Percentiles rank a stretch among this genome's conserved stretches.
These are phyloP conservation scores for Colletotrichum tamarilloi DNA, from an alignment of 2,329 filamentous ascomycete species.

Conservation along the genomic window DNA sequence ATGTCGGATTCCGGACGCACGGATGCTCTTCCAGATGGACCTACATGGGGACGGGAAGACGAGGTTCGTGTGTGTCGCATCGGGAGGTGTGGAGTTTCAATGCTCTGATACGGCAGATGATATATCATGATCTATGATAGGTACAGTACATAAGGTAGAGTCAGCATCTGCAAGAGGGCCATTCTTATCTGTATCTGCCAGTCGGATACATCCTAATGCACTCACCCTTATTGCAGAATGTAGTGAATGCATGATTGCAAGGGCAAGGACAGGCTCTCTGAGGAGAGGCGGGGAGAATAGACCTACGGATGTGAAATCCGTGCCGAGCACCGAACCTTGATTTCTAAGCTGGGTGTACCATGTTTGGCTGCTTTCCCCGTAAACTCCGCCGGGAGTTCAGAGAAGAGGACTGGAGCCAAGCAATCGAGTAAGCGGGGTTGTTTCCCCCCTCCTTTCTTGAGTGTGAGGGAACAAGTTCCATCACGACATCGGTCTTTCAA, in stretches of 20 bases:
- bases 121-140: background rate
- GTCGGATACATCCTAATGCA: too few relatives aligned
- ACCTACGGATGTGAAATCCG: background rate
- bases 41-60: too few relatives aligned
- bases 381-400: background rate
- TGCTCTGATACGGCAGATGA: background rate
- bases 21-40: background rate
- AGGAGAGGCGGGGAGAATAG: background rate
- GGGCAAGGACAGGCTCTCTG: background rate
- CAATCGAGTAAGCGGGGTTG: background rate
- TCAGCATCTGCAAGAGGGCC: background rate
- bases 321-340: background rate
- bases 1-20: background rate
- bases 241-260: background rate
- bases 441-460: background rate
- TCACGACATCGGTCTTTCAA: slow-evolving; percentile 21
- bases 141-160: background rate
- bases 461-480: background rate
- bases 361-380: background rate
- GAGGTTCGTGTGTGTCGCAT: background rate
- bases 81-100: background rate
- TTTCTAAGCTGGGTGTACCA: background rate
- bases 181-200: too few relatives aligned
- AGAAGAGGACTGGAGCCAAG: background rate
- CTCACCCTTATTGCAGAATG: too few relatives aligned